Evolutionary conservation across 768 basidiomycete genomes (phyloP), one percentile per base, ranked within the genome.

Genomic region (Hortiboletus flavorubellus): DNA sequence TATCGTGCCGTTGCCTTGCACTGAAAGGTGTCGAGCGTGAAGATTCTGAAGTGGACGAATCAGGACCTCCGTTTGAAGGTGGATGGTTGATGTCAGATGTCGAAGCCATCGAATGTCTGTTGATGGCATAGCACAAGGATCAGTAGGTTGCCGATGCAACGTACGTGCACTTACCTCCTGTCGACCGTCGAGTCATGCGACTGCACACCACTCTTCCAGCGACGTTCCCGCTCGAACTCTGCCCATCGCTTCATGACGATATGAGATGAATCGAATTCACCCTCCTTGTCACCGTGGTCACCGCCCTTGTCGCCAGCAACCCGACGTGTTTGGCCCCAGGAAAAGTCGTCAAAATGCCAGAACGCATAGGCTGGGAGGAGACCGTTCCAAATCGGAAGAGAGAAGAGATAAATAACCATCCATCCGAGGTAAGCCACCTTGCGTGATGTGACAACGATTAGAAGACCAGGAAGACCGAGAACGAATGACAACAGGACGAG

Each of bases 191-290:
- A 87, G 66, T 96, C 93, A 57, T 89, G 81, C 5, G 92, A 94
- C 60, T 87, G 84, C 21, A 82, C 82, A 8, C 93, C 94, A 66
- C 72, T 87, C 84, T 86, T 93, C 93, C 92, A 98, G 58, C 94
- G 80, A 61, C 96, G 76, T 61, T 98, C 97, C 46, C 96, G 79
- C 77, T 98, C 97, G 69, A 97, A 98, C 73, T 98, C 97, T 16
- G 85, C 93, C 96, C 96, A 99, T 39, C 93, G 84, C 79, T 98
- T 98, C 97, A 98, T 98, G 35, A 96, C 89, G 63, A 99, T 98
- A 73, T 95, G 86, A 43, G 85, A 82, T 30, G 94, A 96, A 75
- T 99, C 96, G 65, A 99, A 99, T 68, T 91, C 91, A 69, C 97
- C 97, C 58, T 96, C 93, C 76, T 98, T 99, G 68, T 93, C 95